A percentile compares a stretch with the other conserved stretches of the same genome.
Evolutionary conservation across 2,329 filamentous ascomycete genomes (phyloP).

Genomic region (Xylaria multiplex): DNA sequence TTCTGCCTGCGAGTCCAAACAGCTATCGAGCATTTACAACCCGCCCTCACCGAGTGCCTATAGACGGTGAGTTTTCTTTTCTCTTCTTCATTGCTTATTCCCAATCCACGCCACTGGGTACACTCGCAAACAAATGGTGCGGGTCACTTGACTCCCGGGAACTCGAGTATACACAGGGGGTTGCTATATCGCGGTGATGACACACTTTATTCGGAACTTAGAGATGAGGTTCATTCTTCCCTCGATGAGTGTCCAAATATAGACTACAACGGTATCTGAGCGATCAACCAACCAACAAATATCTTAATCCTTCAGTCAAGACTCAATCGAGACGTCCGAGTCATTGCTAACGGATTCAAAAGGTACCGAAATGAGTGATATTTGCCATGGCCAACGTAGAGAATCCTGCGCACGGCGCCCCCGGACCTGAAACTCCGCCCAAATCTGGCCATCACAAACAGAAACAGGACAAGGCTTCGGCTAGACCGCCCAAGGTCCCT

Average conservation of each 20-base stretch:
- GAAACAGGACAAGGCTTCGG: constrained; percentile 16
- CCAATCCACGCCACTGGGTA: background rate
- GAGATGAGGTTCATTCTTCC: constrained; percentile 60
- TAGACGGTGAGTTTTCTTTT: constrained; percentile 31
- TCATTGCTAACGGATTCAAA: constrained; percentile 17
- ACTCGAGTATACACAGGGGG: background rate
- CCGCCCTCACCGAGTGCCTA: constrained; percentile 17
- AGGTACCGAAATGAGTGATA: constrained; percentile 59
- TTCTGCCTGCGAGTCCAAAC: background rate
- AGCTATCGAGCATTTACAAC: background rate
- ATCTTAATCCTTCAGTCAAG: background rate
- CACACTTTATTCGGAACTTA: constrained; percentile 65
- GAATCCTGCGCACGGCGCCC: constrained; percentile 38
- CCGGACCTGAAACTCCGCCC: constrained; percentile 29
- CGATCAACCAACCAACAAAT: constrained; percentile 49
- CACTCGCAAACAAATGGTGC: background rate
- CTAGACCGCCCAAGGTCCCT: constrained; percentile 45
- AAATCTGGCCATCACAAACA: background rate
- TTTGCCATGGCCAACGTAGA: constrained; percentile 48
- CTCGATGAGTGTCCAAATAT: constrained; percentile 74
- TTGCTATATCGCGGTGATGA: constrained; percentile 67
- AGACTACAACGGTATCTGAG: constrained; percentile 99
- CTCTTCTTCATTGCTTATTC: background rate
- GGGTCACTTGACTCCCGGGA: background rate
- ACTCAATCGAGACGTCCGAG: background rate